Evolutionary conservation across 2,329 filamentous ascomycete species (phyloP).

Genomic region (Colletotrichum sp.): DNA sequence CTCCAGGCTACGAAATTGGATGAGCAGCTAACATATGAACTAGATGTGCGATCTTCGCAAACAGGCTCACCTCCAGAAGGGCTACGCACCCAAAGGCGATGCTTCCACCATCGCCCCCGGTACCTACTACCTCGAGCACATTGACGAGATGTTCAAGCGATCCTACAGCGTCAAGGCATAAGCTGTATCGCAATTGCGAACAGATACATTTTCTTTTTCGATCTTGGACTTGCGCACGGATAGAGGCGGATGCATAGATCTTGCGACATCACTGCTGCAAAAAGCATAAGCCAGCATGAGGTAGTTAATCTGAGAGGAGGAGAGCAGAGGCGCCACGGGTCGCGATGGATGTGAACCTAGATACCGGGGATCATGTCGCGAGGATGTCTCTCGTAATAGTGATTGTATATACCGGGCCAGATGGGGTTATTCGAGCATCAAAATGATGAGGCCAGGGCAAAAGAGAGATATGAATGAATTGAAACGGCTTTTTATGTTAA

Average conservation of each 20-base stretch:
- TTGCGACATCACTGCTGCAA: constrained; percentile 10
- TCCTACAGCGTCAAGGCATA: constrained; percentile 79
- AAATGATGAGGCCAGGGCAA: background rate
- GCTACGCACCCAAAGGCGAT: constrained; percentile 74
- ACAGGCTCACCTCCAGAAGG: constrained; percentile 83
- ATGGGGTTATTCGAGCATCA: constrained; percentile 2
- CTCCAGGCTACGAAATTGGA: background rate
- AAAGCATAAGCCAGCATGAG: background rate
- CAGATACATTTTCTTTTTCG: background rate
- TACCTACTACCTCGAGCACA: constrained; percentile 79
- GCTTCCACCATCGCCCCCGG: constrained; percentile 68
- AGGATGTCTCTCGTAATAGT: background rate
- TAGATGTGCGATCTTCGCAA: constrained; percentile 83
- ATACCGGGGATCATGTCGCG: background rate
- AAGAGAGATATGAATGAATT: constrained; percentile 4
- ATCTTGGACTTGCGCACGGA: constrained; percentile 1
- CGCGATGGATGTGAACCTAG: background rate
- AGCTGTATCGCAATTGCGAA: constrained; percentile 10
- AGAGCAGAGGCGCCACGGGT: background rate
- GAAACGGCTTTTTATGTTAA: background rate
- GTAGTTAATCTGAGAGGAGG: constrained; percentile 12
- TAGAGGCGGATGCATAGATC: constrained; percentile 22
- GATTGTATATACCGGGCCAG: constrained; percentile 9
- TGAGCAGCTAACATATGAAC: constrained; percentile 24
- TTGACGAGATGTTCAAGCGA: constrained; percentile 88